Conservation (phyloP, 2,329 filamentous ascomycete species). For the Botrytis byssoidea region DNA sequence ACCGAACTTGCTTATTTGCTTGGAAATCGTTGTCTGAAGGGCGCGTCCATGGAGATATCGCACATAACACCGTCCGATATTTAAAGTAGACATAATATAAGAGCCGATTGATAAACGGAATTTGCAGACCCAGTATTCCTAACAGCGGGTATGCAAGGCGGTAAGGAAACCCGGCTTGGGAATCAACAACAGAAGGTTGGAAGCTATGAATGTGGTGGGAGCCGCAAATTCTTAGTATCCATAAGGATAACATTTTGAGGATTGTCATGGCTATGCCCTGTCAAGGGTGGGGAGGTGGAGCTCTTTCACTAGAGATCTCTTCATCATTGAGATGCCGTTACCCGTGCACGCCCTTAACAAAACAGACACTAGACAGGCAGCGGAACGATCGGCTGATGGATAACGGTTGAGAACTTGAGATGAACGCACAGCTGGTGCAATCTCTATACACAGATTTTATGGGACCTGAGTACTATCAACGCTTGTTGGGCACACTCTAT, state of each 20-base stretch:
- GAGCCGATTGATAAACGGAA: not conserved
- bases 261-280: not conserved
- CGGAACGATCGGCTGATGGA: constrained; percentile 2
- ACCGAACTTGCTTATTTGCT: not conserved
- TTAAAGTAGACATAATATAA: not conserved
- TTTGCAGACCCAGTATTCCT: not conserved
- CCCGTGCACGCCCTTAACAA: not conserved
- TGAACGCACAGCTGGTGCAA: not conserved
- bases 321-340: not conserved
- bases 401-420: not conserved
- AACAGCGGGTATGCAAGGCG: not conserved
- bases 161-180: constrained; percentile 6
- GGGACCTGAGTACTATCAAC: not conserved
- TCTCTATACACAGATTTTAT: not conserved
- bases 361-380: not conserved
- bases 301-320: not conserved
- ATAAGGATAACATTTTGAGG: not conserved
- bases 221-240: not conserved
- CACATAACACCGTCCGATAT: not conserved
- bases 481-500: not conserved
- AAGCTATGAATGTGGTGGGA: not conserved
- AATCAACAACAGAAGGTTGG: not conserved
- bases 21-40: not conserved
- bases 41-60: constrained; percentile 1
- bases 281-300: not conserved